A percentile compares a stretch with the other conserved stretches of the same genome.
These are phyloP conservation scores for Effrenium voratum DNA, from an alignment of 73 alveolate species.

Conservation along the genomic window DNA sequence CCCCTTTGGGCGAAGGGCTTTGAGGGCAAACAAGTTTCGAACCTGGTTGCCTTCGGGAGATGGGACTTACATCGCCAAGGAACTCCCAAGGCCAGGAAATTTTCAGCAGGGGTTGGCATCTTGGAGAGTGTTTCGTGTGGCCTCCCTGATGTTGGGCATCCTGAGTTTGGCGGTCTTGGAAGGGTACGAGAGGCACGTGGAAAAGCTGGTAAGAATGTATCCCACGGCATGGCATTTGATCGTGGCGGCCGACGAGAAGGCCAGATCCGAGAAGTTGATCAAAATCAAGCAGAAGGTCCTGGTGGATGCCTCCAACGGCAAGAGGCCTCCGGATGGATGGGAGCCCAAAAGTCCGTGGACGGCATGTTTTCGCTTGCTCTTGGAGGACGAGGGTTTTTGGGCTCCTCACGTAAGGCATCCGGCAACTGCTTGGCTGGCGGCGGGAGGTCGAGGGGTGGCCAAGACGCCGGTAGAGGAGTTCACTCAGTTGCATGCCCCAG, in stretches of 20 bases:
- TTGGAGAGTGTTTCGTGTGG: neutral
- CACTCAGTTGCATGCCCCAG: too few relatives aligned
- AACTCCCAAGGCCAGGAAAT: neutral
- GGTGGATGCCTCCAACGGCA: neutral
- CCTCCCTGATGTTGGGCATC: neutral
- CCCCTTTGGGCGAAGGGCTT: neutral
- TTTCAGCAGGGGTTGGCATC: neutral
- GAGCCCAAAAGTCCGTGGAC: neutral
- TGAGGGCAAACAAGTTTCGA: neutral
- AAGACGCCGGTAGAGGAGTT: neutral
- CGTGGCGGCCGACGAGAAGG: neutral
- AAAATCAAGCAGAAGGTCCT: neutral
- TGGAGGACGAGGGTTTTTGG: neutral
- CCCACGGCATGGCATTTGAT: neutral
- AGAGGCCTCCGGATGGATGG: neutral
- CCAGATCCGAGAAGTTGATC: neutral
- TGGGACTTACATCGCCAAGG: neutral
- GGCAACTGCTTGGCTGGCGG: neutral
- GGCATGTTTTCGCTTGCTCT: neutral
- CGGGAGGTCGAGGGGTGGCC: neutral
- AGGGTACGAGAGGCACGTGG: neutral
- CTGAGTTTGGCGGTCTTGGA: neutral
- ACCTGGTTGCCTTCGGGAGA: neutral
- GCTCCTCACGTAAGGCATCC: neutral
- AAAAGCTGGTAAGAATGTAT: neutral